Evolutionary conservation across 441 rosid species (phyloP).

Genomic region (Euphorbia celastroides): DNA sequence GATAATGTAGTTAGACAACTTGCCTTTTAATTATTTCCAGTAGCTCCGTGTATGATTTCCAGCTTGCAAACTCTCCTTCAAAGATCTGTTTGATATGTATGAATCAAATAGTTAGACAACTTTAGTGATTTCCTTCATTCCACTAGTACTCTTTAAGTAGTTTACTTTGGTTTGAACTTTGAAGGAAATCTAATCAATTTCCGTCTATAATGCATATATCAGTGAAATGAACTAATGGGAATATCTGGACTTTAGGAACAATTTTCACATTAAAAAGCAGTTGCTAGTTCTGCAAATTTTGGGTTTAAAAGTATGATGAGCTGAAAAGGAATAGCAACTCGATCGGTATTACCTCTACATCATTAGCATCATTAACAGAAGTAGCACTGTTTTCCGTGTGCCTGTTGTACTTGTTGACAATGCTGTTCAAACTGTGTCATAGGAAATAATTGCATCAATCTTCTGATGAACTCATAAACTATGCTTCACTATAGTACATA

Average conservation of each 20-base stretch:
- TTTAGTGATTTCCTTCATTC: too few species aligned
- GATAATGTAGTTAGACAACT: neutral
- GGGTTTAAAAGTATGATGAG: neutral
- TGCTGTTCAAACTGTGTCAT: neutral
- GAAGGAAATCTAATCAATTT: too few species aligned
- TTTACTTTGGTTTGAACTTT: too few species aligned
- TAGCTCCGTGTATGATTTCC: neutral
- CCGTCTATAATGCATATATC: too few species aligned
- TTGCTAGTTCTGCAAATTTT: neutral
- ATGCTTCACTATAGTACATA: neutral
- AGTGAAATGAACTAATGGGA: too few species aligned
- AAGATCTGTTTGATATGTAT: neutral
- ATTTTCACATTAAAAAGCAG: too few species aligned
- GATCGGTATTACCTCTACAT: neutral
- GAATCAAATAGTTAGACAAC: neutral
- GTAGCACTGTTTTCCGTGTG: neutral
- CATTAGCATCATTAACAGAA: neutral
- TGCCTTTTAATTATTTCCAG: neutral
- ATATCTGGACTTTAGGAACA: too few species aligned
- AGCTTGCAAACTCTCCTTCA: neutral
- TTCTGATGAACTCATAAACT: neutral
- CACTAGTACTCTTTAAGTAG: too few species aligned
- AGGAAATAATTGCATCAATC: neutral
- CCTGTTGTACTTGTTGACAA: neutral
- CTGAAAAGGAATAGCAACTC: neutral